phyloP scores from a whole-genome alignment of 192 early-diverging fungal species.

The Borealophlyctis nickersoniae region DNA sequence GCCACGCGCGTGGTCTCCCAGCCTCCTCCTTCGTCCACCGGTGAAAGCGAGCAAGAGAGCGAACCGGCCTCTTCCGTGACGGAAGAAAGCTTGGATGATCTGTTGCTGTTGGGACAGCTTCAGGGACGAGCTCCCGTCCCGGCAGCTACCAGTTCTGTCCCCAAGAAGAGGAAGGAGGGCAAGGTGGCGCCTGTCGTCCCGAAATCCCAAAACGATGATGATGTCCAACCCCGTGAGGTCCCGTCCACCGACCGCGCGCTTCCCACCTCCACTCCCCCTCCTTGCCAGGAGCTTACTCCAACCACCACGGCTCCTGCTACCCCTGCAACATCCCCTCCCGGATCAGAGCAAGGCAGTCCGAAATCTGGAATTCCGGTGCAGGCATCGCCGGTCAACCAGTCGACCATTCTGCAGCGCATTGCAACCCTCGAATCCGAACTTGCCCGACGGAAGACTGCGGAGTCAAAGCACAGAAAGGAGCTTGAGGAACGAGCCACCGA shows the following conservation, averaged over 20 bases:
- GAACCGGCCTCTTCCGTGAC: not conserved
- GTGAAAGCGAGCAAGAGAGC: not conserved
- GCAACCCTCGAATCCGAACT: not conserved
- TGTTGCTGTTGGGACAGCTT: not conserved
- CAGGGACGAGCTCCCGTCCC: not conserved
- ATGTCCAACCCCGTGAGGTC: too few relatives aligned
- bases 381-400: not conserved
- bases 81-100: not conserved
- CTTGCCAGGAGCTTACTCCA: not conserved
- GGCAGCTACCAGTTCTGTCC: not conserved
- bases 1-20: not conserved
- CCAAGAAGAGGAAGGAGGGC: not conserved
- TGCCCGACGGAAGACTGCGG: not conserved
- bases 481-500: not conserved
- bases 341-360: too few relatives aligned
- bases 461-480: not conserved
- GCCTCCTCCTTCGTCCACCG: not conserved
- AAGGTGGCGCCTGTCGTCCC: not conserved
- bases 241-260: too few relatives aligned
- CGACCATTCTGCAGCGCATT: not conserved
- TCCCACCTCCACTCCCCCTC: not conserved
- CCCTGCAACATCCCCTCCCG: not conserved
- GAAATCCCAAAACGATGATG: too few relatives aligned
- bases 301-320: not conserved
- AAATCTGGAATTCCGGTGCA: too few relatives aligned